phyloP scores from a whole-genome alignment of 805 yeast genomes.

The Dipodascus albidus region DNA sequence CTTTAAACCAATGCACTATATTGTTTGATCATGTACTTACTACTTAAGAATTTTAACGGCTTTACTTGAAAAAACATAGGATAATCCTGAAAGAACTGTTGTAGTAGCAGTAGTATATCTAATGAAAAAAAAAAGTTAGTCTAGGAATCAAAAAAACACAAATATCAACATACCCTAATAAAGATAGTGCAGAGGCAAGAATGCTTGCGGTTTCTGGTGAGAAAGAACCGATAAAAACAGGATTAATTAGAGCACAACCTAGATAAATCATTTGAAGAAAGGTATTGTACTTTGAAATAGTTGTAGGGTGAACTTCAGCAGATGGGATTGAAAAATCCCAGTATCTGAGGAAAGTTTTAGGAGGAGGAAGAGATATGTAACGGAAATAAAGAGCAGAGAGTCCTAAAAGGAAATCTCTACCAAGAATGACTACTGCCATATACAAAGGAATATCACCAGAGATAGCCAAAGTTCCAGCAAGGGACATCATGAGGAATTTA shows the following conservation, averaged over 20 bases:
- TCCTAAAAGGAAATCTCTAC: constrained; percentile 70
- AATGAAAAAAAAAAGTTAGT: background rate
- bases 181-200: constrained; percentile 19
- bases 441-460: constrained; percentile 53
- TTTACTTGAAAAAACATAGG: constrained; percentile 57
- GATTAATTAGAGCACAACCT: constrained; percentile 48
- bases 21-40: background rate
- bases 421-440: constrained; percentile 56
- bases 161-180: constrained; percentile 17
- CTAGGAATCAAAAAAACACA: background rate
- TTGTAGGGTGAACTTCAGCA: constrained; percentile 81
- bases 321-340: constrained; percentile 74
- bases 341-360: constrained; percentile 58
- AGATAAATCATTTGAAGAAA: constrained; percentile 86
- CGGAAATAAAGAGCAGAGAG: constrained; percentile 63
- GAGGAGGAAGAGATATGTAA: constrained; percentile 61
- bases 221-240: constrained; percentile 33
- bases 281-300: constrained; percentile 80
- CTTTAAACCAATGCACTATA: constrained; percentile 8
- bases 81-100: constrained; percentile 66
- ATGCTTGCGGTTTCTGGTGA: constrained; percentile 10
- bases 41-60: constrained; percentile 46
- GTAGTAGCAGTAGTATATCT: constrained; percentile 49
- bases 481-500: constrained; percentile 74
- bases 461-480: constrained; percentile 67